These are phyloP conservation scores for Nakazawaea ernobii DNA, from an alignment of 805 yeast species.

Conservation along the genomic window DNA sequence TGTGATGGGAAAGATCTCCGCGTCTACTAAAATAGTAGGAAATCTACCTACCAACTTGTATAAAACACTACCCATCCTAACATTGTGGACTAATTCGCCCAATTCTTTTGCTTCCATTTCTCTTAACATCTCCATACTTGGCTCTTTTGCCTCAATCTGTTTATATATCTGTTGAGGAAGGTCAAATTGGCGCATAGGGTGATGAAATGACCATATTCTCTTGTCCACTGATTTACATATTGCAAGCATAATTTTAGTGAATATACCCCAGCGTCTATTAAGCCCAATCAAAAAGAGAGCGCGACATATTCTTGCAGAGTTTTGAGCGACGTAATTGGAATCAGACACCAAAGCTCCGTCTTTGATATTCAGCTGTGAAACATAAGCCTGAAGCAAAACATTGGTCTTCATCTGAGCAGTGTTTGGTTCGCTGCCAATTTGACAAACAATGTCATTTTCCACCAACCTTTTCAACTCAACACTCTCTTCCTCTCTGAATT, in stretches of 20 bases:
- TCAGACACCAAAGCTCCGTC: constrained; percentile 86
- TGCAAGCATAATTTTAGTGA: constrained; percentile 67
- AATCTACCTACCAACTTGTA: constrained; percentile 60
- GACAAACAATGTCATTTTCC: constrained; percentile 67
- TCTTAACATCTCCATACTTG: constrained; percentile 65
- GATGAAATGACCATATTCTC: constrained; percentile 84
- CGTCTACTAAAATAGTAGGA: constrained; percentile 69
- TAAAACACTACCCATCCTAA: constrained; percentile 61
- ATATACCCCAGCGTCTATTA: constrained; percentile 86
- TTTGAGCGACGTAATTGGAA: constrained; percentile 90
- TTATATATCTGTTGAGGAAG: constrained; percentile 61
- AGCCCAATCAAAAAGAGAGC: constrained; percentile 85
- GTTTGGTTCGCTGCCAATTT: constrained; percentile 71
- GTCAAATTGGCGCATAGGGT: constrained; percentile 86
- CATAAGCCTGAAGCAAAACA: constrained; percentile 78
- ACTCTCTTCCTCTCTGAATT: constrained; percentile 82
- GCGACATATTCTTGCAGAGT: constrained; percentile 87
- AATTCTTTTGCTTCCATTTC: constrained; percentile 71
- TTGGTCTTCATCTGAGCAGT: constrained; percentile 84
- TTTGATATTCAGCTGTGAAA: constrained; percentile 64
- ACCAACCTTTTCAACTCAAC: constrained; percentile 60
- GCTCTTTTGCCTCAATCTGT: constrained; percentile 56
- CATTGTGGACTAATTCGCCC: constrained; percentile 87
- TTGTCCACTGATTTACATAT: constrained; percentile 84
- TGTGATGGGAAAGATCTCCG: constrained; percentile 87